Percentiles rank a stretch among this genome's conserved stretches.
phyloP scores from a whole-genome alignment of 257 asterid genomes.

The Mentha longifolia region DNA sequence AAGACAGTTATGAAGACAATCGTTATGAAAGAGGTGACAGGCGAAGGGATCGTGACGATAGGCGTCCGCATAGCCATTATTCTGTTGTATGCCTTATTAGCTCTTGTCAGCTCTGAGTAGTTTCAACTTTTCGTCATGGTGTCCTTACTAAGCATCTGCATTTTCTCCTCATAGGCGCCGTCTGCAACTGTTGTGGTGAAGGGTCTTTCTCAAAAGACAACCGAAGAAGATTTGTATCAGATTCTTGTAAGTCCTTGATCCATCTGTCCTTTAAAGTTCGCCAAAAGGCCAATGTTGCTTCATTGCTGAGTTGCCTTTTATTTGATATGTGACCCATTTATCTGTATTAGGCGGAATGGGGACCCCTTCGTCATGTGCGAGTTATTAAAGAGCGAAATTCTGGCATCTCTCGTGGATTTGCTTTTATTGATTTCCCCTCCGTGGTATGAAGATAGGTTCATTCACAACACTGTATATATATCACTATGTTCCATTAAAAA shows the following conservation, averaged over 20 bases:
- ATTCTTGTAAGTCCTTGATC: conserved; percentile 63
- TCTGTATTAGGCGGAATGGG: conserved; percentile 89
- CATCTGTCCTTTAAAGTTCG: conserved; percentile 27
- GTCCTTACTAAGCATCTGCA: conserved; percentile 29
- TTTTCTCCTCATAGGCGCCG: conserved; percentile 66
- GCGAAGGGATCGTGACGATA: conserved; percentile 83
- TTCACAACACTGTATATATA: conserved; percentile 18
- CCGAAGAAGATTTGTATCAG: conserved; percentile 95
- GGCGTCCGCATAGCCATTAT: conserved; percentile 61
- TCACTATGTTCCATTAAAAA: conserved; percentile 10
- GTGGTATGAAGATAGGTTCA: conserved; percentile 62
- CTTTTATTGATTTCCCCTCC: conserved; percentile 94
- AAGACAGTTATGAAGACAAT: conserved; percentile 82
- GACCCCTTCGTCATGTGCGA: conserved; percentile 96
- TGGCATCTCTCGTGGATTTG: conserved; percentile 96
- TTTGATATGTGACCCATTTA: conserved; percentile 21
- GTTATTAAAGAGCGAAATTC: conserved; percentile 94
- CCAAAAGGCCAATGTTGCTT: conserved; percentile 20
- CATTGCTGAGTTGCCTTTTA: background rate
- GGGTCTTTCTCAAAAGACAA: conserved; percentile 94
- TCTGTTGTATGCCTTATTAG: conserved; percentile 59
- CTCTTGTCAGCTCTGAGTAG: conserved; percentile 14
- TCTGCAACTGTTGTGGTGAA: conserved; percentile 96
- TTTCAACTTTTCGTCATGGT: conserved; percentile 21
- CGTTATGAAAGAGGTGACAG: conserved; percentile 74